A percentile compares a stretch with the other conserved stretches of the same genome.
phyloP scores from a whole-genome alignment of 441 rosid species.

The Bruguiera hainesii region DNA sequence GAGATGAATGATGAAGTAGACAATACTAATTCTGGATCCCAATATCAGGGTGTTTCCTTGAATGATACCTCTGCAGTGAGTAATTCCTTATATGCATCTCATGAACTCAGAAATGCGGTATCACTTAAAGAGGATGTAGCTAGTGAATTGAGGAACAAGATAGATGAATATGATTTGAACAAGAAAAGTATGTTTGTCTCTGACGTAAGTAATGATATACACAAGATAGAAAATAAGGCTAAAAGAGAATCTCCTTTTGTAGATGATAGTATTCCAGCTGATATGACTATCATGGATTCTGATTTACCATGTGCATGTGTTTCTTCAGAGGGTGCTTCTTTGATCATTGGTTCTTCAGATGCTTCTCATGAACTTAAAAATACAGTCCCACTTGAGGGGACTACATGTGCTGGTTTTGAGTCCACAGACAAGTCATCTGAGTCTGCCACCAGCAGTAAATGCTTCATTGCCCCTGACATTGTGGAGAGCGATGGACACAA shows the following conservation, averaged over 20 bases:
- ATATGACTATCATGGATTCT: conserved; percentile 10
- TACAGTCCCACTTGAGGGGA: conserved; percentile 4
- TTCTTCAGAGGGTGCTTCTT: conserved; percentile 6
- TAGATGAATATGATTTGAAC: conserved; percentile 24
- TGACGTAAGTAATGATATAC: conserved; percentile 14
- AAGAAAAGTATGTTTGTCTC: conserved; percentile 7
- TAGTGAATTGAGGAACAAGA: conserved; percentile 24
- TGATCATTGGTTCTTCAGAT: conserved; percentile 10
- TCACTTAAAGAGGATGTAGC: conserved; percentile 21
- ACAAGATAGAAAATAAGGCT: conserved; percentile 18
- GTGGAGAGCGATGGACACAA: not conserved
- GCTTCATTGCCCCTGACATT: conserved; percentile 15
- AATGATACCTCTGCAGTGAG: conserved; percentile 27
- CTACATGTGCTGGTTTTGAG: conserved; percentile 21
- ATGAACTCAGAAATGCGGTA: conserved; percentile 18
- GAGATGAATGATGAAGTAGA: conserved; percentile 28
- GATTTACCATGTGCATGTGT: not conserved
- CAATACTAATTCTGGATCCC: conserved; percentile 29
- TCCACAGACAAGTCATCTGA: conserved; percentile 24
- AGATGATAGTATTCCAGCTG: conserved; percentile 21
- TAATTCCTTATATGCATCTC: conserved; percentile 32
- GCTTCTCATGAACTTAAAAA: conserved; percentile 12
- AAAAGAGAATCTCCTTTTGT: conserved; percentile 16
- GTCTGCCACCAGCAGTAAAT: conserved; percentile 21
- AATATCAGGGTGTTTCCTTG: conserved; percentile 20